phyloP scores from a whole-genome alignment of 192 early-diverging fungal genomes.

The Mortierella alpina region DNA sequence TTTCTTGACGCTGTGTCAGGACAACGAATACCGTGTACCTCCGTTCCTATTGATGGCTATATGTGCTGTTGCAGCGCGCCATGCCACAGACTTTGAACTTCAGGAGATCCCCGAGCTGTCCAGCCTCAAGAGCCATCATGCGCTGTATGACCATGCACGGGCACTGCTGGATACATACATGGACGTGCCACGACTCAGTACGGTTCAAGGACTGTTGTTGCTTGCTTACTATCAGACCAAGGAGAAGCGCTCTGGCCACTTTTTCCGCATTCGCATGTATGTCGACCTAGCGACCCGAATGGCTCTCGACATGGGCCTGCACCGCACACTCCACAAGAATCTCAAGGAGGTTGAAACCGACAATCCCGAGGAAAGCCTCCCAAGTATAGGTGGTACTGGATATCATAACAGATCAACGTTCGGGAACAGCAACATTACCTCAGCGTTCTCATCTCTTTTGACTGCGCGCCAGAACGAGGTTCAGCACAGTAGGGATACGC shows the following conservation, averaged over 20 bases:
- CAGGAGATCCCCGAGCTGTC: constrained; percentile 47
- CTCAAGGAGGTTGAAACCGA: constrained; percentile 21
- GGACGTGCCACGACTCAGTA: constrained; percentile 63
- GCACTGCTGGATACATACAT: constrained; percentile 59
- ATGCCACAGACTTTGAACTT: constrained; percentile 49
- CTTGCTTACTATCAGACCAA: constrained; percentile 64
- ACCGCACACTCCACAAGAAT: constrained; percentile 18
- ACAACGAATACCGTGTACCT: constrained; percentile 51
- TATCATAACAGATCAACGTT: background rate
- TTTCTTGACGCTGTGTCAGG: constrained; percentile 57
- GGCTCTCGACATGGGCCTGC: constrained; percentile 77
- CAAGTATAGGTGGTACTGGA: background rate
- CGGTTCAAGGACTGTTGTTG: constrained; percentile 63
- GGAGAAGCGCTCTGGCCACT: constrained; percentile 58
- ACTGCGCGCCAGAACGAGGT: background rate
- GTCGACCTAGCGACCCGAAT: constrained; percentile 71
- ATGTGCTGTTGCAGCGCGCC: constrained; percentile 60
- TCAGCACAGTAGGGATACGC: background rate
- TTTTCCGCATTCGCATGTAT: constrained; percentile 62
- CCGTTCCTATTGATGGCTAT: constrained; percentile 66
- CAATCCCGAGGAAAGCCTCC: constrained; percentile 14
- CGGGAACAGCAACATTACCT: background rate
- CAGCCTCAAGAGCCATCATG: constrained; percentile 39
- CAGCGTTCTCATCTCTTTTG: constrained; percentile 4
- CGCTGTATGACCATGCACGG: constrained; percentile 42